These are phyloP conservation scores for Pestalotiopsis sp. DNA, from an alignment of 2,329 filamentous ascomycete species.

Conservation along the genomic window DNA sequence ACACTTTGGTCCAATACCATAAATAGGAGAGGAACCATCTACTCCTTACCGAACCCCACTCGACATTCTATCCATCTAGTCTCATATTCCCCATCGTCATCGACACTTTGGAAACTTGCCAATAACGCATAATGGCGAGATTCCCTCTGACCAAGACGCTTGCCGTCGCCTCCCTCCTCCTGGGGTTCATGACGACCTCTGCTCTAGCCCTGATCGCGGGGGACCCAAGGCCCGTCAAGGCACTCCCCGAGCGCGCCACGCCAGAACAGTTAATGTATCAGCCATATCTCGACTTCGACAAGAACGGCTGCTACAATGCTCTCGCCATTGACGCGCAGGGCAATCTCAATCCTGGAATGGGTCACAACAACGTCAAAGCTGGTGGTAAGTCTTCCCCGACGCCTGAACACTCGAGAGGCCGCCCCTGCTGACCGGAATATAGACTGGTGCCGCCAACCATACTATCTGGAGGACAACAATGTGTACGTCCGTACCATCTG, in stretches of 20 bases:
- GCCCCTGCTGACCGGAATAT: neutral
- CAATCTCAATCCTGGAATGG: slow-evolving; percentile 30
- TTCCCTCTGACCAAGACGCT: too few relatives aligned
- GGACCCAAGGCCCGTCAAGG: neutral
- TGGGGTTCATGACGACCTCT: too few relatives aligned
- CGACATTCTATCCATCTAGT: too few relatives aligned
- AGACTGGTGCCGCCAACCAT: slow-evolving; percentile 33
- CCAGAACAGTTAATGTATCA: slow-evolving; percentile 12
- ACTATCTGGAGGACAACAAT: slow-evolving; percentile 39
- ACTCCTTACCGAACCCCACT: too few relatives aligned
- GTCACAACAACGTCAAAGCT: neutral
- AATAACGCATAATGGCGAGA: too few relatives aligned
- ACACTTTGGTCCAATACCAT: too few relatives aligned
- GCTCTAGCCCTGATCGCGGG: too few relatives aligned
- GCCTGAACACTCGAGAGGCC: neutral
- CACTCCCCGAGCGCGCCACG: neutral
- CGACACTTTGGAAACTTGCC: too few relatives aligned
- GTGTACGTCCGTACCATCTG: slow-evolving; percentile 44
- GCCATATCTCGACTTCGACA: slow-evolving; percentile 27
- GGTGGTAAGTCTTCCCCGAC: neutral
- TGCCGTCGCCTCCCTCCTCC: too few relatives aligned
- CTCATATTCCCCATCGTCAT: too few relatives aligned
- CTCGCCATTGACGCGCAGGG: slow-evolving; percentile 37
- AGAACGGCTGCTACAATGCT: slow-evolving; percentile 40
- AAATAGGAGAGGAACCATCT: too few relatives aligned